Percentiles rank a stretch among this genome's conserved stretches.
Conservation (phyloP, 495 filamentous ascomycete species). For the Aspergillus cavernicola region DNA sequence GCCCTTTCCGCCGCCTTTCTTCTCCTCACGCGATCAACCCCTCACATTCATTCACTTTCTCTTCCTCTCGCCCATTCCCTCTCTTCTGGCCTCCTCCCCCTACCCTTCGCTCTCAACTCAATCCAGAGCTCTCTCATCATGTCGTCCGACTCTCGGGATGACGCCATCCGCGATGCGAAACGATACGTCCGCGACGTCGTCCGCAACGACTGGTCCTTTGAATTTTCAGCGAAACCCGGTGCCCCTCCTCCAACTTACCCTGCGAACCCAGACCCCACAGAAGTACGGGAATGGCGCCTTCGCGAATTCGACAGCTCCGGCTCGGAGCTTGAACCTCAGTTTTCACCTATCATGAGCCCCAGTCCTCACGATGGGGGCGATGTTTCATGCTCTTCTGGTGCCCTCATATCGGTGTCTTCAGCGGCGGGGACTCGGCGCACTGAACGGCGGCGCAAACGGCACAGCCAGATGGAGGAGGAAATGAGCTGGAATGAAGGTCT, state of each 20-base stretch:
- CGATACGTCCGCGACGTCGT: slow-evolving; percentile 39
- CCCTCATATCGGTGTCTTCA: neutral
- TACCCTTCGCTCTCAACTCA: neutral
- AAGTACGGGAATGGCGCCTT: slow-evolving; percentile 39
- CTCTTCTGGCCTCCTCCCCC: neutral
- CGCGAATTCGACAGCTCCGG: slow-evolving; percentile 42
- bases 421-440: neutral
- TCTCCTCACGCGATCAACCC: slow-evolving; percentile 15
- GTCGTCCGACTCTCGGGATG: slow-evolving; percentile 35
- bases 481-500: slow-evolving; percentile 81
- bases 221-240: slow-evolving; percentile 27
- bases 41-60: neutral
- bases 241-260: slow-evolving; percentile 25
- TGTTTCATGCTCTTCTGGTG: slow-evolving; percentile 2
- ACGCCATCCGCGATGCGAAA: slow-evolving; percentile 42
- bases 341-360: slow-evolving; percentile 22
- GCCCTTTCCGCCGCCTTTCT: neutral
- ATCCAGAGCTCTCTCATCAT: slow-evolving; percentile 13
- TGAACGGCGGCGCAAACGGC: slow-evolving; percentile 56
- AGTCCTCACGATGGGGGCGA: slow-evolving; percentile 5
- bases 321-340: slow-evolving; percentile 40
- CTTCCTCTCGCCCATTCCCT: neutral
- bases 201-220: slow-evolving; percentile 43
- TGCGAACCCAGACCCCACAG: slow-evolving; percentile 20
- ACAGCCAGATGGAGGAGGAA: slow-evolving; percentile 63